phyloP scores from a whole-genome alignment of 805 yeast genomes.

The Ogataea paraovalis region DNA sequence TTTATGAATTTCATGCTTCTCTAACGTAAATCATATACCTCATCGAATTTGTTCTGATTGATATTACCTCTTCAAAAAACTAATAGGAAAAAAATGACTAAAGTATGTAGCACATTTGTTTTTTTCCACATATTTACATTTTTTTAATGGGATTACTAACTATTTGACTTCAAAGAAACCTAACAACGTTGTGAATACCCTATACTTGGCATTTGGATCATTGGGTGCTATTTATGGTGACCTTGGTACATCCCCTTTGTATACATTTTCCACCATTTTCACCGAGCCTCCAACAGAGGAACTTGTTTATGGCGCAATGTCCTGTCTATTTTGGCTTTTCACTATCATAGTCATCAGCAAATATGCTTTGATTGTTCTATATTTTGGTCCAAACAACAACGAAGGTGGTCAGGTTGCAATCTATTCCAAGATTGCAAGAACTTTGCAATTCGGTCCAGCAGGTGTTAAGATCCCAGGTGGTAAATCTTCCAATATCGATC shows the following conservation, averaged over 20 bases:
- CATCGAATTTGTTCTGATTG: no score
- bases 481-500: neutral
- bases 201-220: constrained; percentile 24
- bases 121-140: no score
- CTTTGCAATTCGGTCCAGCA: constrained; percentile 42
- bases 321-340: constrained; percentile 53
- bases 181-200: constrained; percentile 3
- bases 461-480: constrained; percentile 42
- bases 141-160: no score
- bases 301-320: constrained; percentile 47
- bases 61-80: no score
- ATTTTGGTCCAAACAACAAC: constrained; percentile 51
- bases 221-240: constrained; percentile 66
- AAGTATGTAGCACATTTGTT: neutral
- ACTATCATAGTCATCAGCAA: constrained; percentile 50
- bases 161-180: constrained; percentile 1
- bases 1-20: no score
- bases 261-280: constrained; percentile 40
- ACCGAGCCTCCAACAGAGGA: constrained; percentile 31
- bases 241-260: constrained; percentile 59
- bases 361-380: constrained; percentile 46
- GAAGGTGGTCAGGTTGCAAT: constrained; percentile 67
- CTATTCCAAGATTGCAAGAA: constrained; percentile 52
- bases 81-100: neutral
- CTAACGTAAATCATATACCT: no score